phyloP scores from a whole-genome alignment of 2,329 filamentous ascomycete genomes.

The Talaromyces atroroseus region DNA sequence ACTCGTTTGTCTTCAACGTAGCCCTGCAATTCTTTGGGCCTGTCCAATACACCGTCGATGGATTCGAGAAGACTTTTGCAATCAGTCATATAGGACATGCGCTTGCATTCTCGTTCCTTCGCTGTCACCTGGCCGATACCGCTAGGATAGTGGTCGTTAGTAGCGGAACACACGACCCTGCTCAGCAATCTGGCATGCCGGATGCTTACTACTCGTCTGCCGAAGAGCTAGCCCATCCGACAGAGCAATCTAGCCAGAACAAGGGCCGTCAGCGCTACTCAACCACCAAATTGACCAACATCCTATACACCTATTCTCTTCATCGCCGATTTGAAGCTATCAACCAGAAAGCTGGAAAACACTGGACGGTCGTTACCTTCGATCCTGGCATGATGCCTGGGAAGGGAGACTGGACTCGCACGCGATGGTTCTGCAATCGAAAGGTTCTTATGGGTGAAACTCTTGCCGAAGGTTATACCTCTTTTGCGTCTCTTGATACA shows the following conservation, averaged over 20 bases:
- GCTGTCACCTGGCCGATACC: constrained; percentile 33
- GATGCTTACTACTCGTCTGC: constrained; percentile 41
- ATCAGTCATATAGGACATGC: constrained; percentile 49
- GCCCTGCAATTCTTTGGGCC: constrained; percentile 40
- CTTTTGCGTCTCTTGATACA: constrained; percentile 30
- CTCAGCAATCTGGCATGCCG: constrained; percentile 38
- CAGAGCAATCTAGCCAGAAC: constrained; percentile 20
- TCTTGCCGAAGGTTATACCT: constrained; percentile 34
- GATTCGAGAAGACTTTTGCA: constrained; percentile 47
- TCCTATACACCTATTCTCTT: constrained; percentile 47
- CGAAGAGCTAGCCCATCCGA: constrained; percentile 43
- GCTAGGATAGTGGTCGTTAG: constrained; percentile 43
- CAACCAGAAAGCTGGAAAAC: constrained; percentile 18
- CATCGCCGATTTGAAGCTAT: constrained; percentile 27
- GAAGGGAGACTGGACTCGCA: constrained; percentile 39
- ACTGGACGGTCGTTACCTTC: constrained; percentile 39
- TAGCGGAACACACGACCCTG: constrained; percentile 47
- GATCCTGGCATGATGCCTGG: constrained; percentile 49
- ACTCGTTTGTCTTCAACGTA: constrained; percentile 46
- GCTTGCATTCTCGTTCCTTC: constrained; percentile 46
- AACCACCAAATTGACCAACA: constrained; percentile 45
- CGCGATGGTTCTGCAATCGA: constrained; percentile 26
- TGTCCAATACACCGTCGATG: constrained; percentile 35
- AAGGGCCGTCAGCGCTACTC: constrained; percentile 39
- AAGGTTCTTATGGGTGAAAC: constrained; percentile 30